Evolutionary conservation across 176 grass and related monocot genomes (phyloP).

Genomic region (Pontederia crassipes): DNA sequence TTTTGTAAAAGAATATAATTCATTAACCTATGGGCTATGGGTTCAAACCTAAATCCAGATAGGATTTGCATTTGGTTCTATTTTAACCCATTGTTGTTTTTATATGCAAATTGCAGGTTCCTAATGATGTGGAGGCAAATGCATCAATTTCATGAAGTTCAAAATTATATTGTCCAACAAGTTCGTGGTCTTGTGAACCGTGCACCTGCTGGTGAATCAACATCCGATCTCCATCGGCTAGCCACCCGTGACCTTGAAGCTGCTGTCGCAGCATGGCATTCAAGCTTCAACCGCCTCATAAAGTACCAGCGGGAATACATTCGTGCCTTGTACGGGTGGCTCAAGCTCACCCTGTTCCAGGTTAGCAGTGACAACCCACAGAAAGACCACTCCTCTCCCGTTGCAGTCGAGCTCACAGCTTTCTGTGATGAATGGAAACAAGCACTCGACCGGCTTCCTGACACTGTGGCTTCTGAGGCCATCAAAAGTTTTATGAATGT

Average conservation of each 20-base stretch:
- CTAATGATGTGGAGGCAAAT: constrained; percentile 96
- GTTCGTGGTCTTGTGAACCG: constrained; percentile 81
- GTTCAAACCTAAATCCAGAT: too few species aligned
- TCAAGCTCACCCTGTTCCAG: constrained; percentile 80
- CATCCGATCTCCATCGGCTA: constrained; percentile 85
- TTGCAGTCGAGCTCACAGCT: constrained; percentile 66
- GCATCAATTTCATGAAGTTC: constrained; percentile 83
- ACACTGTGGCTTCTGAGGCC: constrained; percentile 82
- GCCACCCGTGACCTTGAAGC: constrained; percentile 89
- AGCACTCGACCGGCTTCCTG: constrained; percentile 83
- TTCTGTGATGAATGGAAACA: constrained; percentile 99
- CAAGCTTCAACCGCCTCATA: constrained; percentile 75
- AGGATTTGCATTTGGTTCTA: not conserved
- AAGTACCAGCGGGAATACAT: constrained; percentile 87
- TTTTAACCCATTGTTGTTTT: not conserved
- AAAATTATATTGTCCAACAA: constrained; percentile 92
- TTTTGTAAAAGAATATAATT: not conserved
- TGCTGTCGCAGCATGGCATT: constrained; percentile 83
- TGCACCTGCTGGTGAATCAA: constrained; percentile 59
- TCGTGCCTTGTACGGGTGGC: constrained; percentile 76
- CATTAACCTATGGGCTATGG: not conserved
- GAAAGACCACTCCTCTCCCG: constrained; percentile 54
- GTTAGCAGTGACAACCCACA: constrained; percentile 56
- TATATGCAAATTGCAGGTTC: constrained; percentile 35
- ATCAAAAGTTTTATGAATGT: constrained; percentile 95